Conservation (phyloP, 129 eudicot genomes). For the Flaveria bidentis region DNA sequence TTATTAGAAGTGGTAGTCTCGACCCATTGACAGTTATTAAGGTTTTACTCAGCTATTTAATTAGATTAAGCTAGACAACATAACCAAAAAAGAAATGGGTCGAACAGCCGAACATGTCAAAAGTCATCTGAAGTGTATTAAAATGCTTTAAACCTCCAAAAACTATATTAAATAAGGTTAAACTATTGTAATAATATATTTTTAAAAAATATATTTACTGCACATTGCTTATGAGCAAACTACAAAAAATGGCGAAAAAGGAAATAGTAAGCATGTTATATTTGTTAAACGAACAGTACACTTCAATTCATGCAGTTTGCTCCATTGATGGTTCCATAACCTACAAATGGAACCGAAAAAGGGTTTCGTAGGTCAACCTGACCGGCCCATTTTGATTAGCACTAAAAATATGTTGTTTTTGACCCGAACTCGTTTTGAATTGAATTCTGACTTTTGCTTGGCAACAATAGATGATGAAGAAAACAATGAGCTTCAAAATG, state of each 20-base stretch:
- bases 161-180: background rate
- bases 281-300: background rate
- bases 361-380: background rate
- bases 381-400: background rate
- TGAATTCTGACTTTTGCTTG: background rate
- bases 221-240: background rate
- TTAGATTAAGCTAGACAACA: background rate
- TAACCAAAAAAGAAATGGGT: background rate
- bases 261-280: background rate
- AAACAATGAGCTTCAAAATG: constrained; percentile 27
- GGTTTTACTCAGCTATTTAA: background rate
- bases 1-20: background rate
- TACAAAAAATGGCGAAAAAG: background rate
- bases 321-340: background rate
- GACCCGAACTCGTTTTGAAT: background rate
- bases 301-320: background rate
- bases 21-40: background rate
- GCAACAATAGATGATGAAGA: constrained; percentile 35
- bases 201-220: background rate
- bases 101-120: background rate
- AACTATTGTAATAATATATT: background rate
- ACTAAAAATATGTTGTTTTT: background rate
- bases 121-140: constrained; percentile 3
- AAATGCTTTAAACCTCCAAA: background rate
- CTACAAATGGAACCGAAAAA: background rate